A percentile compares a stretch with the other conserved stretches of the same genome.
Conservation (phyloP, 75 land plant genomes). For the Pinus taeda region DNA sequence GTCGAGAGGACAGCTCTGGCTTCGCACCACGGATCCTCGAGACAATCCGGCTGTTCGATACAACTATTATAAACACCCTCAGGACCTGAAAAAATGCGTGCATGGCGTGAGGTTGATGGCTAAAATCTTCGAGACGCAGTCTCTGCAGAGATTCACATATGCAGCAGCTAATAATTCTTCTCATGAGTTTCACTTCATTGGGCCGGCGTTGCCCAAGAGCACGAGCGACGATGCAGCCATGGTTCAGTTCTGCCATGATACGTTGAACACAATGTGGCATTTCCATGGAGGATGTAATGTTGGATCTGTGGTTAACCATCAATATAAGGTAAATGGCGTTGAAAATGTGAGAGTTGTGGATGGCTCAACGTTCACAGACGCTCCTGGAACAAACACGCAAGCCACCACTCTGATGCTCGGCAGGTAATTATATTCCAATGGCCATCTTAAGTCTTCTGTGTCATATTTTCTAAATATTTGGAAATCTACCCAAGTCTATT, state of each 20-base stretch:
- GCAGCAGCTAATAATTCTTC: neutral
- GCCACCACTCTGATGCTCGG: slow-evolving; percentile 84
- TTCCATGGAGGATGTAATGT: slow-evolving; percentile 75
- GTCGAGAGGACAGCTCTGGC: neutral
- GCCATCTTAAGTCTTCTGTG: too few species aligned
- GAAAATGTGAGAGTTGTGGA: slow-evolving; percentile 59
- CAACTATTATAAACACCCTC: neutral
- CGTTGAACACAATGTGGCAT: slow-evolving; percentile 66
- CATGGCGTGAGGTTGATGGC: neutral
- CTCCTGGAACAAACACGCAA: slow-evolving; percentile 86
- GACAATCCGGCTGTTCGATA: neutral
- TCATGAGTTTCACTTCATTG: slow-evolving; percentile 30
- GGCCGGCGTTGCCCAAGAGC: slow-evolving; percentile 26
- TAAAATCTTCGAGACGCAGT: neutral
- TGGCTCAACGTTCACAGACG: slow-evolving; percentile 41
- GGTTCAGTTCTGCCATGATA: slow-evolving; percentile 41
- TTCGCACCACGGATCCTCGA: neutral
- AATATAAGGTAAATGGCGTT: slow-evolving; percentile 49
- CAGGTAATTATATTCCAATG: slow-evolving; percentile 25
- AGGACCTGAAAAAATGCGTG: neutral
- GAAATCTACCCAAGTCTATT: too few species aligned
- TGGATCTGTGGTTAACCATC: slow-evolving; percentile 54
- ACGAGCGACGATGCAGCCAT: slow-evolving; percentile 16
- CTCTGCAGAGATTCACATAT: neutral
- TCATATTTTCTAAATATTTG: too few species aligned